Conservation (phyloP, 73 alveolate genomes). For the Blepharisma stoltei region DNA sequence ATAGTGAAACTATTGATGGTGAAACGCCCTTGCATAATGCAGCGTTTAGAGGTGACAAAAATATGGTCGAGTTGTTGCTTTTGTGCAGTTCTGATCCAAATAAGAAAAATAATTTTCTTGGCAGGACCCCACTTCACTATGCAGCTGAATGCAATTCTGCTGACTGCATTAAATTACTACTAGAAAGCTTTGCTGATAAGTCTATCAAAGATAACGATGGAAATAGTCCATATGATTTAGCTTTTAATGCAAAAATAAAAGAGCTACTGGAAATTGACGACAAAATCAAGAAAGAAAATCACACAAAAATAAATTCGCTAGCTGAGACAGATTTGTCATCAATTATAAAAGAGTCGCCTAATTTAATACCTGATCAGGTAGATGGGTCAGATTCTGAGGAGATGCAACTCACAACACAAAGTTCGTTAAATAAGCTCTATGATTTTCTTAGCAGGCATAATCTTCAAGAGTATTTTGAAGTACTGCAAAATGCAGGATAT, state of each 20-base stretch:
- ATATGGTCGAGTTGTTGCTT: constrained; percentile 45
- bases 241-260: no score
- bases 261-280: no score
- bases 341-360: no score
- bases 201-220: constrained; percentile 36
- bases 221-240: neutral
- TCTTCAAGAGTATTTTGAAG: neutral
- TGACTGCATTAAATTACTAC: constrained; percentile 60
- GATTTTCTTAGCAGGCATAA: no score
- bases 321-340: no score
- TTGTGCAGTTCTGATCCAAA: constrained; percentile 56
- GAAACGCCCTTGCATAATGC: constrained; percentile 83
- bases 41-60: constrained; percentile 56
- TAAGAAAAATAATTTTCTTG: constrained; percentile 38
- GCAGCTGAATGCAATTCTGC: constrained; percentile 55
- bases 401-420: no score
- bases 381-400: no score
- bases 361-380: no score
- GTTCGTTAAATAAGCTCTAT: no score
- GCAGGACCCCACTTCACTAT: constrained; percentile 63
- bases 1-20: constrained; percentile 49
- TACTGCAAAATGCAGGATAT: neutral
- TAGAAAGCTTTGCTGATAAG: constrained; percentile 52
- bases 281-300: no score
- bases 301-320: no score